Base-by-base conservation (phyloP, 148 eudicot genomes). In the Limonium bicolor region DNA sequence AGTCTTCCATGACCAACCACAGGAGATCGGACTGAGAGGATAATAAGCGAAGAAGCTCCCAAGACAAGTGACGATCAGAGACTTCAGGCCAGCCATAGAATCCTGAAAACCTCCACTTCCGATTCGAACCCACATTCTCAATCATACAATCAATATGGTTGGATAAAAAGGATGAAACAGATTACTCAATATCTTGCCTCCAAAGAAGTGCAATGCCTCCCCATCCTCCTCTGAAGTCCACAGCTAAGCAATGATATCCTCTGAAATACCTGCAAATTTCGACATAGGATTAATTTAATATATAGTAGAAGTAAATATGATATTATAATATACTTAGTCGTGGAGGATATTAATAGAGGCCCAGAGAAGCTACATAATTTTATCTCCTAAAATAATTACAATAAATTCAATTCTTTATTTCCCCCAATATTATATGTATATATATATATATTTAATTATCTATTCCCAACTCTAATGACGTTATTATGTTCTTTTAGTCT, bases 1-100 rank as follows among this genome's bases (percentile, higher is more conserved):
- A 49, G 34, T 49, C 27, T 6, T 28, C 41, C 7, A 49, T 2
- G 6, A 38, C 31, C 0, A 49, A 1, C 53, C 53, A 49, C 3
- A 28, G 27, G 0, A 17, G 2, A 1, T 5, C 25, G 5, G 7
- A 20, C 12, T 49, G 23, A 4, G 4, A 2, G 0, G 13, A 9
- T 0, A 49, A 12, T 2, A 3, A 4, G 0, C 2, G 1, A 1
- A 49, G 8, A 1, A 32, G 6, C 20, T 33, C 7, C 53, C 53
- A 49, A 6, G 53, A 29, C 0, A 49, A 6, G 0, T 33, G n/a
- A 6, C 37, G 14, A 4, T 34, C 16, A 3, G n/a, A 14, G 1
- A 34, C 37, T 6, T 18, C n/a, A 0, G 37, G 37, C 37, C 37
- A 34, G 1, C 37, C 37, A 4, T 34, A 34, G 1, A 34, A 1